These are phyloP conservation scores for Citrus australasica DNA, from an alignment of 345 rosid species.

Conservation along the genomic window DNA sequence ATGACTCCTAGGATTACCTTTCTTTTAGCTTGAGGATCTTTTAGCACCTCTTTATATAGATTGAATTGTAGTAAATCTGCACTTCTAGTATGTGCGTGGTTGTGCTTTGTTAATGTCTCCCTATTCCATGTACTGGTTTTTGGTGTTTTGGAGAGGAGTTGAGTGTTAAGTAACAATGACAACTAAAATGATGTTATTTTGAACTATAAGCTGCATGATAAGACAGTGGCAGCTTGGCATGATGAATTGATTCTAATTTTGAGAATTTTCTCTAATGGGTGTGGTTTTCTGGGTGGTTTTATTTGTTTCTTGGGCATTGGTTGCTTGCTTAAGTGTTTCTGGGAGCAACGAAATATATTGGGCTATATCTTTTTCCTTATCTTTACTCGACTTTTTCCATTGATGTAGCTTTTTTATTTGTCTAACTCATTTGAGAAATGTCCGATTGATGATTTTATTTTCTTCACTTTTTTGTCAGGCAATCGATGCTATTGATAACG, in stretches of 20 bases:
- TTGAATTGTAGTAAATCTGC: background rate
- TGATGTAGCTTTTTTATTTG: background rate
- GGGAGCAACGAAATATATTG: background rate
- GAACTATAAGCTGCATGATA: background rate
- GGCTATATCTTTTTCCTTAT: background rate
- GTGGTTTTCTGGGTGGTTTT: background rate
- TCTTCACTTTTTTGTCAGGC: slow-evolving; percentile 35
- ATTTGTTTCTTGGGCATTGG: background rate
- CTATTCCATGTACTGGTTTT: background rate
- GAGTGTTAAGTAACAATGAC: background rate
- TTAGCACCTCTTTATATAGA: background rate
- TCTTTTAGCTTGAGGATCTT: background rate
- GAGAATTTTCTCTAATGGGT: background rate
- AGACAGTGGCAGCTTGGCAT: background rate
- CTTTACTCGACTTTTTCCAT: background rate
- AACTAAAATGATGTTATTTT: background rate
- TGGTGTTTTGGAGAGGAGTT: background rate
- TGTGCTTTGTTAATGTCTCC: background rate
- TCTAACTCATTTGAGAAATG: background rate
- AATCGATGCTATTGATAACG: slow-evolving; percentile 86
- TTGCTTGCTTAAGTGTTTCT: background rate
- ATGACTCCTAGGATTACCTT: background rate
- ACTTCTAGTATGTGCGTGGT: background rate
- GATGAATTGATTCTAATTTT: background rate
- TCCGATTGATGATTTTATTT: background rate